phyloP scores from a whole-genome alignment of 2,329 filamentous ascomycete genomes.

The Fusarium humuli region DNA sequence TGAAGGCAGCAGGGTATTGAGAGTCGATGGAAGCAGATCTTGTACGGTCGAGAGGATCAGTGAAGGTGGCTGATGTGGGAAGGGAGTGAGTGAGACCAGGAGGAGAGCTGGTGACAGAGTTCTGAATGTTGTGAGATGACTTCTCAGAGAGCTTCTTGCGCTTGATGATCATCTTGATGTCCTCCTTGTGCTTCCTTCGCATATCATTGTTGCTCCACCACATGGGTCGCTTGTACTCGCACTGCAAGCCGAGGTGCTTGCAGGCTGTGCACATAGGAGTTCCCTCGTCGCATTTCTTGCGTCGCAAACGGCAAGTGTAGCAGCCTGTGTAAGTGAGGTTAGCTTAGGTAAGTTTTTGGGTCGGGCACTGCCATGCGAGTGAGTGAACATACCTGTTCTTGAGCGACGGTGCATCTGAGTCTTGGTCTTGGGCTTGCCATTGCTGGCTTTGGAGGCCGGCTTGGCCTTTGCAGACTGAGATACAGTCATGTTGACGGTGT shows the following conservation, averaged over 20 bases:
- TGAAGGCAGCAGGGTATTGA: slow-evolving; percentile 78
- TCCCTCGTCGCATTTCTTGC: slow-evolving; percentile 78
- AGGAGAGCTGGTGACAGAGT: slow-evolving; percentile 71
- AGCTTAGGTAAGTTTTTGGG: slow-evolving; percentile 1
- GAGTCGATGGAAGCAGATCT: slow-evolving; percentile 85
- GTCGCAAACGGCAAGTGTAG: slow-evolving; percentile 74
- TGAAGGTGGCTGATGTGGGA: slow-evolving; percentile 83
- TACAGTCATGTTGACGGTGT: slow-evolving; percentile 70
- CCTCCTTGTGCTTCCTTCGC: slow-evolving; percentile 87
- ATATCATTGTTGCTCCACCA: slow-evolving; percentile 98
- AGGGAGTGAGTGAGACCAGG: slow-evolving; percentile 84
- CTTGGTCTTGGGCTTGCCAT: slow-evolving; percentile 73
- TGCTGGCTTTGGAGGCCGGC: slow-evolving; percentile 64
- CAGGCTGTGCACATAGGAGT: slow-evolving; percentile 72
- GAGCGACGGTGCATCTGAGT: slow-evolving; percentile 93
- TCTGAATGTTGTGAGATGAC: slow-evolving; percentile 68
- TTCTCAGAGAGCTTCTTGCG: slow-evolving; percentile 95
- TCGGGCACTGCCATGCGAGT: slow-evolving; percentile 46
- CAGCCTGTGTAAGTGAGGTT: slow-evolving; percentile 60
- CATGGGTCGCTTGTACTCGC: slow-evolving; percentile 95
- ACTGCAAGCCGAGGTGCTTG: slow-evolving; percentile 82
- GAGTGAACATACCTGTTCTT: slow-evolving; percentile 80
- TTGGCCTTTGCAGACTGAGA: slow-evolving; percentile 70
- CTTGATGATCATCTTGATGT: slow-evolving; percentile 98
- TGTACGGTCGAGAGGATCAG: slow-evolving; percentile 77